phyloP scores from a whole-genome alignment of 2,329 filamentous ascomycete genomes.

The Rhinocladiella mackenziei region DNA sequence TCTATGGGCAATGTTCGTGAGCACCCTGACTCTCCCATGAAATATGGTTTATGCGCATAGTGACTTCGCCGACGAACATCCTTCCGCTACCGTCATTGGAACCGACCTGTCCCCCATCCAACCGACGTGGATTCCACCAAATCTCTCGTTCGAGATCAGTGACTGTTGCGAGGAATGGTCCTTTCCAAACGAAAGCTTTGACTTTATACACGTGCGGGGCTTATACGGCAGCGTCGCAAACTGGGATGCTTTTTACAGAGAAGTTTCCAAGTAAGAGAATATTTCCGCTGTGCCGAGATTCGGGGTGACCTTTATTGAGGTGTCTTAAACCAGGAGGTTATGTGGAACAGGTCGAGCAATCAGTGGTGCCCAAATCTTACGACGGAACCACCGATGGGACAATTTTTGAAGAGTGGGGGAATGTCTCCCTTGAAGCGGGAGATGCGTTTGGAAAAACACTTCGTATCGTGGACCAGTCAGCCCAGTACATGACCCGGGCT shows the following conservation, averaged over 20 bases:
- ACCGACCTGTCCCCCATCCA: neutral
- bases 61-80: neutral
- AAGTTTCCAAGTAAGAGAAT: neutral
- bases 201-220: neutral
- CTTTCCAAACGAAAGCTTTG: neutral
- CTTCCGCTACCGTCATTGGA: neutral
- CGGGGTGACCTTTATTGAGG: too few relatives aligned
- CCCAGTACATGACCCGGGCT: neutral
- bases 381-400: neutral
- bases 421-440: neutral
- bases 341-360: neutral
- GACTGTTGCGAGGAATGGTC: neutral
- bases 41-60: too few relatives aligned
- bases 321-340: neutral
- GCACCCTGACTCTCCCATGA: too few relatives aligned
- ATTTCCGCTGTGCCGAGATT: too few relatives aligned
- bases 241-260: neutral
- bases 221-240: neutral
- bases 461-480: neutral
- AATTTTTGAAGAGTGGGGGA: neutral
- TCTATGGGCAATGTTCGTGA: neutral
- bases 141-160: neutral
- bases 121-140: slow-evolving; percentile 1
- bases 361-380: neutral
- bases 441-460: neutral